Evolutionary conservation across 805 yeast genomes (phyloP).

Genomic region (Saturnispora diversa): DNA sequence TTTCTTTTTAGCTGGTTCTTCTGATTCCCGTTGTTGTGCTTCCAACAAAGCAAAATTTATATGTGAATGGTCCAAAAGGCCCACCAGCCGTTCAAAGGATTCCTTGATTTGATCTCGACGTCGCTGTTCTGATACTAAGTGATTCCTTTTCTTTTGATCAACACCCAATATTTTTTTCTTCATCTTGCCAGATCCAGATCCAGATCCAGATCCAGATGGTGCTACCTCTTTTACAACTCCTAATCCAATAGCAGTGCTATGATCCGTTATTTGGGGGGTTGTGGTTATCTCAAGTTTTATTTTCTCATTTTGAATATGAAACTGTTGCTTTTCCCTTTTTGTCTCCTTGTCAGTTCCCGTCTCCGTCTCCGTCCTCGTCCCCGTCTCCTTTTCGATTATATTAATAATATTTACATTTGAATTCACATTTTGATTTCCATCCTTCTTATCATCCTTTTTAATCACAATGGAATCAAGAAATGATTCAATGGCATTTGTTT

Average conservation of each 20-base stretch:
- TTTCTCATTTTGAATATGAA: too few relatives aligned
- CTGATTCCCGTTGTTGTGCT: background rate
- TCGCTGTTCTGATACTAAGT: slow-evolving; percentile 33
- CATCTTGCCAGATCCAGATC: background rate
- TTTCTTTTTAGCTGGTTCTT: slow-evolving; percentile 4
- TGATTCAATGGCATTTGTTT: slow-evolving; percentile 29
- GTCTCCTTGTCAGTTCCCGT: background rate
- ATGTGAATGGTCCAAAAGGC: slow-evolving; percentile 16
- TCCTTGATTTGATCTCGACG: slow-evolving; percentile 31
- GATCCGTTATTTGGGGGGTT: too few relatives aligned
- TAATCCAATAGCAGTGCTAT: too few relatives aligned
- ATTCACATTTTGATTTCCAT: background rate
- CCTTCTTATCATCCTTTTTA: slow-evolving; percentile 14
- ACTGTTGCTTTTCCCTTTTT: too few relatives aligned
- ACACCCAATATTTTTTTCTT: slow-evolving; percentile 20
- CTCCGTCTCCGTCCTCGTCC: background rate
- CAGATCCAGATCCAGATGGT: too few relatives aligned
- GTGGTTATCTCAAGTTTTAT: too few relatives aligned
- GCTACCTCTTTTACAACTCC: too few relatives aligned
- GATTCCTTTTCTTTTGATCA: slow-evolving; percentile 31
- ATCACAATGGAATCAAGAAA: slow-evolving; percentile 33
- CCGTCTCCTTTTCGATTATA: background rate
- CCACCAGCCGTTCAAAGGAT: slow-evolving; percentile 30
- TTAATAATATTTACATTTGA: background rate
- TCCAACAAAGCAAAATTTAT: slow-evolving; percentile 9